A percentile compares a stretch with the other conserved stretches of the same genome.
Conservation (phyloP, 768 basidiomycete genomes). For the Podaxis sp. region DNA sequence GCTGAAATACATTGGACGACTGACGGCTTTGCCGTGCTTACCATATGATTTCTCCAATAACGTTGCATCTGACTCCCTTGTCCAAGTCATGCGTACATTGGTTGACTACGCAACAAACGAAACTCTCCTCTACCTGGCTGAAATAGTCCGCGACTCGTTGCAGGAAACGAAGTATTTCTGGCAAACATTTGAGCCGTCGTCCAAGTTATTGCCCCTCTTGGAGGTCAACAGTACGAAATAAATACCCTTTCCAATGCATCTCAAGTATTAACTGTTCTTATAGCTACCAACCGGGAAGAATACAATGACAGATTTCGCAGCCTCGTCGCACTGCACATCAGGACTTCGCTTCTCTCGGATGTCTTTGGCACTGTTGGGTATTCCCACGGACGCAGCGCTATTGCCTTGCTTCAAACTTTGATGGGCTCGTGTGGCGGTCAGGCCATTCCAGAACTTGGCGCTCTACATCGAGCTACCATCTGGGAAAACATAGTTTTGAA, state of each 20-base stretch:
- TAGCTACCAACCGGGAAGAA: constrained; percentile 41
- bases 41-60: constrained; percentile 88
- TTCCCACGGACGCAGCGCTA: constrained; percentile 73
- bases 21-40: constrained; percentile 80
- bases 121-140: constrained; percentile 65
- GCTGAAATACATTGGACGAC: constrained; percentile 65
- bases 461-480: constrained; percentile 74
- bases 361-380: constrained; percentile 82
- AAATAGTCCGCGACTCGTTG: constrained; percentile 67
- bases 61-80: constrained; percentile 80
- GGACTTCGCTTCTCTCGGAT: constrained; percentile 80
- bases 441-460: constrained; percentile 69
- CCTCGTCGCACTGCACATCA: constrained; percentile 72
- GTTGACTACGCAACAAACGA: constrained; percentile 80
- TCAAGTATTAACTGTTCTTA: constrained; percentile 8
- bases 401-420: constrained; percentile 69
- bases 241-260: background rate
- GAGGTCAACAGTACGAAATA: constrained; percentile 42
- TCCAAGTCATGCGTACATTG: constrained; percentile 86
- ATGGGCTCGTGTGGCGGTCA: constrained; percentile 59
- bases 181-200: constrained; percentile 45
- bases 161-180: constrained; percentile 70
- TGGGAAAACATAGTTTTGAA: constrained; percentile 87
- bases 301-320: constrained; percentile 66
- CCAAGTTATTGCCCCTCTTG: constrained; percentile 63